Percentiles rank a stretch among this genome's conserved stretches.
Evolutionary conservation across 2,329 filamentous ascomycete genomes (phyloP).

Genomic region (Fusarium temperatum): DNA sequence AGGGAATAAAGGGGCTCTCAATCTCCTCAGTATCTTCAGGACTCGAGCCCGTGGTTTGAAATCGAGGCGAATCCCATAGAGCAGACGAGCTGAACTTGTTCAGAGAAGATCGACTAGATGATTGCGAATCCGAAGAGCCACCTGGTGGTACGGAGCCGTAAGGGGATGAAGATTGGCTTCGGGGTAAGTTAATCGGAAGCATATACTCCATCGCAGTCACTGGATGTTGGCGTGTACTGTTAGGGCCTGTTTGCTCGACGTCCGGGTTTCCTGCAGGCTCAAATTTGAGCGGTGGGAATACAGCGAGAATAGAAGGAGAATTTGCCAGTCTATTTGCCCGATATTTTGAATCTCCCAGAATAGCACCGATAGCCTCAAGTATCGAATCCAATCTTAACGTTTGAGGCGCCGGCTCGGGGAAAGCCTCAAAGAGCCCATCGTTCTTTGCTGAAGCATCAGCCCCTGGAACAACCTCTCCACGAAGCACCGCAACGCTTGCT

Average conservation of each 20-base stretch:
- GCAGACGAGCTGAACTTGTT: slow-evolving; percentile 43
- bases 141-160: slow-evolving; percentile 24
- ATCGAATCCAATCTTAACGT: slow-evolving; percentile 72
- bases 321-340: slow-evolving; percentile 76
- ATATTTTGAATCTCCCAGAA: slow-evolving; percentile 82
- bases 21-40: slow-evolving; percentile 62
- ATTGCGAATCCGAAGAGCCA: slow-evolving; percentile 40
- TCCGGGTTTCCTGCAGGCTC: slow-evolving; percentile 58
- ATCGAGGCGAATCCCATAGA: slow-evolving; percentile 47
- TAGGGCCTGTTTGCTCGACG: slow-evolving; percentile 62
- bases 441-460: slow-evolving; percentile 64
- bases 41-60: slow-evolving; percentile 39
- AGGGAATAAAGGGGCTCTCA: slow-evolving; percentile 77
- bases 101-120: slow-evolving; percentile 42
- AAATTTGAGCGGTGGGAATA: slow-evolving; percentile 71
- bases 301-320: slow-evolving; percentile 73
- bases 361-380: slow-evolving; percentile 78
- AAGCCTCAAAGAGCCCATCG: slow-evolving; percentile 63
- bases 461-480: slow-evolving; percentile 74
- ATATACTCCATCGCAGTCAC: slow-evolving; percentile 66
- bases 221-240: slow-evolving; percentile 53
- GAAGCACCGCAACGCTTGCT: slow-evolving; percentile 73
- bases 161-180: slow-evolving; percentile 39
- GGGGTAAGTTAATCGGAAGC: slow-evolving; percentile 58
- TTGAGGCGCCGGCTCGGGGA: slow-evolving; percentile 69